Conservation (phyloP, 768 basidiomycete genomes). For the Mycena crocata region DNA sequence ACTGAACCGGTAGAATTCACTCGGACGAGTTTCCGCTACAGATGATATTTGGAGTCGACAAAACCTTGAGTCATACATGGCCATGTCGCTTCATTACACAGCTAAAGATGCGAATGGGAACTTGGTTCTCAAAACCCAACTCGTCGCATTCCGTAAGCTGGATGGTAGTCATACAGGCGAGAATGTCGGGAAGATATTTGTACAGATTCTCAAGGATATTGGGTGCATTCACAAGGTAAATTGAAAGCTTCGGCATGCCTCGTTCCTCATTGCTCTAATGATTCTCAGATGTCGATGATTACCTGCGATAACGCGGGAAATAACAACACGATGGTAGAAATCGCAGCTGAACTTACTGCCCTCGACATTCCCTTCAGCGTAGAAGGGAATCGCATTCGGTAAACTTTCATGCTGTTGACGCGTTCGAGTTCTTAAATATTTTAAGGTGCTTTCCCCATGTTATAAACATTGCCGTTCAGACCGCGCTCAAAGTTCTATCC, state of each 20-base stretch:
- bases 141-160: slow-evolving; percentile 35
- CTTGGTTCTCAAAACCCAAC: slow-evolving; percentile 18
- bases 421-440: no score
- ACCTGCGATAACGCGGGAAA: slow-evolving; percentile 45
- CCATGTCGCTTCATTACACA: slow-evolving; percentile 35
- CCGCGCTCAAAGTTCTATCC: background rate
- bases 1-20: background rate
- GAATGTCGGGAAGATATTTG: slow-evolving; percentile 31
- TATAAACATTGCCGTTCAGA: slow-evolving; percentile 3
- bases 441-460: background rate
- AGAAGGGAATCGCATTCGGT: slow-evolving; percentile 33
- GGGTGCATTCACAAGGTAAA: slow-evolving; percentile 14
- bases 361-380: slow-evolving; percentile 31
- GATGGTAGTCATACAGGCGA: slow-evolving; percentile 13
- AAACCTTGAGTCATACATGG: slow-evolving; percentile 29
- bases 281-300: slow-evolving; percentile 35
- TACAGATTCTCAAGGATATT: slow-evolving; percentile 23
- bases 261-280: background rate
- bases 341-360: slow-evolving; percentile 20
- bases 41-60: slow-evolving; percentile 33
- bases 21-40: slow-evolving; percentile 33
- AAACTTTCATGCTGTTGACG: background rate
- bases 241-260: background rate
- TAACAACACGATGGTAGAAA: slow-evolving; percentile 35
- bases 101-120: slow-evolving; percentile 13